Evolutionary conservation across 2,329 filamentous ascomycete genomes (phyloP).

Genomic region (Colletotrichum costaricense): DNA sequence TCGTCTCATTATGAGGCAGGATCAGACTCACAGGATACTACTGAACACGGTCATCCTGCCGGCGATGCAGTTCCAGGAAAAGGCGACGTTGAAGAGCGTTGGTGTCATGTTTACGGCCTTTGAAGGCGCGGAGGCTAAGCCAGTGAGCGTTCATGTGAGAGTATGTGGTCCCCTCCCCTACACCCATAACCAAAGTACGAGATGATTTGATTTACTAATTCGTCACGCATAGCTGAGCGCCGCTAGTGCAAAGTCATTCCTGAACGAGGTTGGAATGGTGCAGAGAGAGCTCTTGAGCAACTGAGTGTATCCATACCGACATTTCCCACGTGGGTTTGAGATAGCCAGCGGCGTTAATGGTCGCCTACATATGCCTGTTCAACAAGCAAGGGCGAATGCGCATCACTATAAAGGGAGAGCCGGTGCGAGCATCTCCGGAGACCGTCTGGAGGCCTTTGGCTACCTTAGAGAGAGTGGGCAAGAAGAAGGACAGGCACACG

Average conservation of each 20-base stretch:
- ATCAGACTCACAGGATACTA: conserved; percentile 87
- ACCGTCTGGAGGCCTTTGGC: background rate
- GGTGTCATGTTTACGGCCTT: conserved; percentile 75
- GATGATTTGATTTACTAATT: conserved; percentile 8
- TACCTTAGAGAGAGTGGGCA: conserved; percentile 6
- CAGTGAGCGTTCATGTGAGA: conserved; percentile 71
- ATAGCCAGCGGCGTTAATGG: background rate
- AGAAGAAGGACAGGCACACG: conserved; percentile 28
- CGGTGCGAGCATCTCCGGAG: conserved; percentile 7
- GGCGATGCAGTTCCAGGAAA: conserved; percentile 82
- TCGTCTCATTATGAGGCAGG: conserved; percentile 90
- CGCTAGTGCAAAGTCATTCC: conserved; percentile 63
- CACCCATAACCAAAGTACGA: background rate
- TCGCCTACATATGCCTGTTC: background rate
- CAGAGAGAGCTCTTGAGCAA: conserved; percentile 61
- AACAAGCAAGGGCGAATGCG: conserved; percentile 3
- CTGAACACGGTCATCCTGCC: conserved; percentile 86
- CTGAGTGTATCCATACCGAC: conserved; percentile 37
- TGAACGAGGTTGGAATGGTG: conserved; percentile 60
- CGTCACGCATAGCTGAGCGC: conserved; percentile 59
- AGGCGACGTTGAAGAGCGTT: conserved; percentile 77
- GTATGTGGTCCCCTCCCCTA: conserved; percentile 50
- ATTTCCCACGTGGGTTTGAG: background rate
- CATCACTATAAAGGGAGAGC: conserved; percentile 1
- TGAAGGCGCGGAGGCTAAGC: conserved; percentile 64